Conservation (phyloP, 169 alveolate genomes). For the Besnoitia besnoiti region DNA sequence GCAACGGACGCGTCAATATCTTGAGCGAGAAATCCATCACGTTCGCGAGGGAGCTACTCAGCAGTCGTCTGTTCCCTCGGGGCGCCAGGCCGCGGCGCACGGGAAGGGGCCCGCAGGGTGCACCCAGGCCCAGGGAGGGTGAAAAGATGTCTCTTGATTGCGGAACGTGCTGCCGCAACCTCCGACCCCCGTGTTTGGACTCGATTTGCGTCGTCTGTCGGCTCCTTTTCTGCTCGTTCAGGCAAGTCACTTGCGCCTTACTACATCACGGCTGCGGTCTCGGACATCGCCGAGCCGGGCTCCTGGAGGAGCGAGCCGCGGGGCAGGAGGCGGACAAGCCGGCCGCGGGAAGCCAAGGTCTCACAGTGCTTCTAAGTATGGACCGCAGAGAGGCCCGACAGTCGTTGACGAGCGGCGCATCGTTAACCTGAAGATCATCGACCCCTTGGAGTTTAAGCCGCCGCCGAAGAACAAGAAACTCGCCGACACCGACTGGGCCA, state of each 20-base stretch:
- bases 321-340: constrained; percentile 11
- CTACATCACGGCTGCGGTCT: constrained; percentile 34
- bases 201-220: no score
- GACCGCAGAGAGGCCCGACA: constrained; percentile 31
- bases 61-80: no score
- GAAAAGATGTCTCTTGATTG: no score
- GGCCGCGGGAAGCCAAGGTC: constrained; percentile 11
- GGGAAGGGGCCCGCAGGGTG: no score
- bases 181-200: no score
- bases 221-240: not conserved
- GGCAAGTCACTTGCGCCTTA: constrained; percentile 8
- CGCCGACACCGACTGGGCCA: constrained; percentile 58
- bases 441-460: constrained; percentile 47
- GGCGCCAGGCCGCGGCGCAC: no score
- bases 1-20: no score
- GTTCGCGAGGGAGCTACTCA: no score
- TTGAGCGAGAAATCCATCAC: no score
- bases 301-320: not conserved
- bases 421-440: constrained; percentile 14
- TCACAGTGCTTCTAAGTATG: not conserved
- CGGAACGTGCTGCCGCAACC: no score
- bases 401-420: not conserved
- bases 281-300: constrained; percentile 16
- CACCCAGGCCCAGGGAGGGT: no score
- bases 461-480: constrained; percentile 42